These are phyloP conservation scores for Beauveria pseudobassiana DNA, from an alignment of 2,329 filamentous ascomycete species.

Conservation along the genomic window DNA sequence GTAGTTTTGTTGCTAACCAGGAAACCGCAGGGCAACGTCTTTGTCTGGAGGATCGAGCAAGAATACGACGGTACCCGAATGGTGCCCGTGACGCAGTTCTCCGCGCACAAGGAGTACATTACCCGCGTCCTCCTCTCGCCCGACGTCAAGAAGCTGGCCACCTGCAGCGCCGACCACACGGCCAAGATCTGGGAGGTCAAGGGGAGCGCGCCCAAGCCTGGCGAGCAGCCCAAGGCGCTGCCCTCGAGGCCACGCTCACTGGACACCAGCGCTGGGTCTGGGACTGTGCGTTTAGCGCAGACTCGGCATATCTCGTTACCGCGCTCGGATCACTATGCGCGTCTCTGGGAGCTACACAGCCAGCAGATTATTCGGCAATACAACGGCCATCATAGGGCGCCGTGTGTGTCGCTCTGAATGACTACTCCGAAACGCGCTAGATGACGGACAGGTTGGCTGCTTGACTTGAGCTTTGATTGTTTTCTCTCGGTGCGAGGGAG, in stretches of 20 bases:
- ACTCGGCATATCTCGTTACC: constrained; percentile 87
- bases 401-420: constrained; percentile 87
- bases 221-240: constrained; percentile 49
- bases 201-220: constrained; percentile 49
- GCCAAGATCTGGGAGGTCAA: constrained; percentile 92
- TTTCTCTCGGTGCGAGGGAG: not conserved
- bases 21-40: constrained; percentile 72
- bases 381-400: constrained; percentile 90
- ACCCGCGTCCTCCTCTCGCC: constrained; percentile 86
- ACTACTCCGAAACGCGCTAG: constrained; percentile 57
- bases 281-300: constrained; percentile 93
- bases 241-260: constrained; percentile 80
- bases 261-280: constrained; percentile 95
- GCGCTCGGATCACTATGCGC: constrained; percentile 90
- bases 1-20: not conserved
- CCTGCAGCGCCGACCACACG: constrained; percentile 87
- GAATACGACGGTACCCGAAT: constrained; percentile 75
- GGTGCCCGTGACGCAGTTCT: constrained; percentile 80
- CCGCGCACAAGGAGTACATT: constrained; percentile 86
- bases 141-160: constrained; percentile 89
- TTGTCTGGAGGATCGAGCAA: constrained; percentile 91
- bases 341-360: constrained; percentile 80
- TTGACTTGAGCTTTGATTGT: not conserved
- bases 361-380: constrained; percentile 92
- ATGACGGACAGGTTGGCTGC: not conserved